phyloP scores from a whole-genome alignment of 768 basidiomycete genomes.

The Russula sp. region DNA sequence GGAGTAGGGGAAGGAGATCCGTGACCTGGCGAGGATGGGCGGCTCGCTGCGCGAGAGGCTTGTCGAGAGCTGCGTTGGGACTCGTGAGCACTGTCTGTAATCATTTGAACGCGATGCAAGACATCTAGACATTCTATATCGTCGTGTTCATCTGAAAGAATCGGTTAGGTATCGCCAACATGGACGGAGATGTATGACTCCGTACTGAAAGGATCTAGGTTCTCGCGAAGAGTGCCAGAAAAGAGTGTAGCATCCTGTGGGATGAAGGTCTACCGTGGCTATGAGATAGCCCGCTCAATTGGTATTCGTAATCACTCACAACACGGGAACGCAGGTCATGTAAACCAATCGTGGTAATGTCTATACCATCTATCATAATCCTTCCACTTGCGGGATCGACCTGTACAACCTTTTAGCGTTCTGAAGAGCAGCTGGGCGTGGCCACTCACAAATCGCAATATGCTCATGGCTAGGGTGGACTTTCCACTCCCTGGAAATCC shows the following conservation, averaged over 20 bases:
- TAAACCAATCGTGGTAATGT: constrained; percentile 79
- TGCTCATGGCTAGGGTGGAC: constrained; percentile 79
- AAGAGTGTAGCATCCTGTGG: constrained; percentile 71
- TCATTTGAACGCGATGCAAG: constrained; percentile 74
- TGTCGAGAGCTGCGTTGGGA: constrained; percentile 48
- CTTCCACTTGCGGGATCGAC: constrained; percentile 70
- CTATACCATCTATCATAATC: constrained; percentile 83
- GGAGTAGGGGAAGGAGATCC: constrained; percentile 33
- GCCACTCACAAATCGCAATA: constrained; percentile 66
- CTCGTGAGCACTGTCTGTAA: constrained; percentile 42
- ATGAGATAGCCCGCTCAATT: neutral
- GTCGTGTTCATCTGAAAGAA: constrained; percentile 55
- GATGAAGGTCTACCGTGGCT: constrained; percentile 57
- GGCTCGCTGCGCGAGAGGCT: constrained; percentile 43
- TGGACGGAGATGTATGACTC: neutral
- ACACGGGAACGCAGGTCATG: constrained; percentile 75
- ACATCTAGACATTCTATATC: constrained; percentile 79
- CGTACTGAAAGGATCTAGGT: constrained; percentile 66
- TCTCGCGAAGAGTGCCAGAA: constrained; percentile 72
- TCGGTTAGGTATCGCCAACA: neutral
- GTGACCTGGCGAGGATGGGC: constrained; percentile 38
- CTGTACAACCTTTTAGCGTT: constrained; percentile 29
- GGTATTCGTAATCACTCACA: constrained; percentile 36
- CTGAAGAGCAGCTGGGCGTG: neutral
- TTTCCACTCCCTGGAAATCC: constrained; percentile 58